A percentile compares a stretch with the other conserved stretches of the same genome.
These are phyloP conservation scores for Cyberlindnera americana DNA, from an alignment of 805 yeast genomes.

Conservation along the genomic window DNA sequence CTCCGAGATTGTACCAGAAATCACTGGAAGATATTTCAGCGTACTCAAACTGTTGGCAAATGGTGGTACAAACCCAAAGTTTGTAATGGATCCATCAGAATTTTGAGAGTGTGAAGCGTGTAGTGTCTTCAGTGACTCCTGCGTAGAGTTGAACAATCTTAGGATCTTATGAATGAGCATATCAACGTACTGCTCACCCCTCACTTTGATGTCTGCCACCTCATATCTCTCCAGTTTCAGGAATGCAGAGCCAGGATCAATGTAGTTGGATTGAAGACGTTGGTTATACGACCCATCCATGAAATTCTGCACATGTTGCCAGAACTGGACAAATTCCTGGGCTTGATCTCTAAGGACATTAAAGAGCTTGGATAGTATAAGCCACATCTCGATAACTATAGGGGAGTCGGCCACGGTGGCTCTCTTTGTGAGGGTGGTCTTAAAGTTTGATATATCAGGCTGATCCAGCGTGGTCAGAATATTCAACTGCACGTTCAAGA, in stretches of 20 bases:
- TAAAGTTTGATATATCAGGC: constrained; percentile 31
- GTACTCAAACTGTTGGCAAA: constrained; percentile 60
- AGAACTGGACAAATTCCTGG: constrained; percentile 44
- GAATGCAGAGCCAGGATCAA: constrained; percentile 33
- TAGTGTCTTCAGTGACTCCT: constrained; percentile 18
- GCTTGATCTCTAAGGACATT: constrained; percentile 39
- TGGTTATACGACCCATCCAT: constrained; percentile 46
- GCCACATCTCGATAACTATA: constrained; percentile 57
- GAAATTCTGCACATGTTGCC: constrained; percentile 54
- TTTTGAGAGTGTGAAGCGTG: constrained; percentile 10
- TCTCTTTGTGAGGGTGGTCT: constrained; percentile 14
- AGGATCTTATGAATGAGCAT: constrained; percentile 30
- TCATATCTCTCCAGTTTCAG: constrained; percentile 42
- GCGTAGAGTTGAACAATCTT: constrained; percentile 33
- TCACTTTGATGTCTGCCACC: constrained; percentile 34
- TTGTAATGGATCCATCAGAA: constrained; percentile 28
- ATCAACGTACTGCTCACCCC: constrained; percentile 38
- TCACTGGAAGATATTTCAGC: constrained; percentile 45
- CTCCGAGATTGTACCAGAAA: constrained; percentile 41
- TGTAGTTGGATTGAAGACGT: constrained; percentile 22
- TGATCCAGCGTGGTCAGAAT: constrained; percentile 37
- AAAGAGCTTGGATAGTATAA: constrained; percentile 39
- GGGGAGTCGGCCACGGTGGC: constrained; percentile 47
- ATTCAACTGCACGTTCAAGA: constrained; percentile 37
- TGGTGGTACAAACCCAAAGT: constrained; percentile 61